Conservation (phyloP, 805 yeast species). For the Komagataella phaffii region DNA sequence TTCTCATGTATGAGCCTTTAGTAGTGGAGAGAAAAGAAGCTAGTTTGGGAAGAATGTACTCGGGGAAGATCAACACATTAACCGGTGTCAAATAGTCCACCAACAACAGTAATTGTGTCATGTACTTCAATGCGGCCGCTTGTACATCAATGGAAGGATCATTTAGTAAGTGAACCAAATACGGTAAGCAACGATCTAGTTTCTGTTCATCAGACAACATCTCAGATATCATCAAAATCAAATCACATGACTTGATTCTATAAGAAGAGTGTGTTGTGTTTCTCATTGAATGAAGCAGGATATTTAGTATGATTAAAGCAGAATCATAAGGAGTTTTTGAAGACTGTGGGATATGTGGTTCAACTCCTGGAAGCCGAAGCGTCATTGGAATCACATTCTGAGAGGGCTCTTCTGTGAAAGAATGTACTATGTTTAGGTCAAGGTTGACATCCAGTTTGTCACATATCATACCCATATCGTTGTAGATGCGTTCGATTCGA, state of each 20-base stretch:
- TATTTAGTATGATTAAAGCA: constrained; percentile 41
- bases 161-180: constrained; percentile 56
- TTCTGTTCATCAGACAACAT: constrained; percentile 71
- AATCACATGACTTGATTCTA: constrained; percentile 58
- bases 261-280: constrained; percentile 47
- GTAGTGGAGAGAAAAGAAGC: constrained; percentile 19
- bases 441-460: constrained; percentile 23
- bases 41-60: constrained; percentile 67
- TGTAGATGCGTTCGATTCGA: constrained; percentile 47
- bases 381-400: constrained; percentile 21
- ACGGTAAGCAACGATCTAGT: constrained; percentile 77
- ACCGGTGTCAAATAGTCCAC: constrained; percentile 59
- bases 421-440: constrained; percentile 5
- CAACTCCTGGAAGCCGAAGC: constrained; percentile 39
- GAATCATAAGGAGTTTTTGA: constrained; percentile 26
- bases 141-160: constrained; percentile 57
- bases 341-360: constrained; percentile 27
- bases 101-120: constrained; percentile 54
- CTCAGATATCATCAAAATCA: constrained; percentile 66
- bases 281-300: constrained; percentile 46
- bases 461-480: constrained; percentile 40
- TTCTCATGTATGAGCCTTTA: constrained; percentile 32
- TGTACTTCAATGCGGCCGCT: constrained; percentile 44
- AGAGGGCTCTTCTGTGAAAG: constrained; percentile 4
- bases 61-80: constrained; percentile 67